Percentiles rank a stretch among this genome's conserved stretches.
These are phyloP conservation scores for Ceraceosorus guamensis DNA, from an alignment of 1,284 basidiomycete species.

Conservation along the genomic window DNA sequence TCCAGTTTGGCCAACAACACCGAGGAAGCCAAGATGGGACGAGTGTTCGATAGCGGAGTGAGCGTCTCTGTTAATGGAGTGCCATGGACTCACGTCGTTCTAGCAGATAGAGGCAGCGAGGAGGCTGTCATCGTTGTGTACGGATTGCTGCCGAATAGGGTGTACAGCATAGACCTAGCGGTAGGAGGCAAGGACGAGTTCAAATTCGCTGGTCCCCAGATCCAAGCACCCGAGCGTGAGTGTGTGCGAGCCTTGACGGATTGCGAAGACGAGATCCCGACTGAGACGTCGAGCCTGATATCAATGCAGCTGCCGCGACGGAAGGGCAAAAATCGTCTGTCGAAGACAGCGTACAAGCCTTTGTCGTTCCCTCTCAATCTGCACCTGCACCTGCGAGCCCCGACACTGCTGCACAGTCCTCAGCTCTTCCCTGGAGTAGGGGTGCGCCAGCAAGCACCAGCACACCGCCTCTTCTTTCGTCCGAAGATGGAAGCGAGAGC, in stretches of 20 bases:
- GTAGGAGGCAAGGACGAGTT: conserved; percentile 13
- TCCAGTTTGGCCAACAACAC: not conserved
- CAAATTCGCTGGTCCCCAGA: no score
- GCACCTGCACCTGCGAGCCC: not conserved
- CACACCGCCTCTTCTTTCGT: not conserved
- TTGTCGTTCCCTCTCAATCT: no score
- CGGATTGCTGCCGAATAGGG: conserved; percentile 27
- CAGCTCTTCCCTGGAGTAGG: not conserved
- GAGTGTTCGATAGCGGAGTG: conserved; percentile 27
- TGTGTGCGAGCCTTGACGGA: no score
- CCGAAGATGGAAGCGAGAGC: not conserved
- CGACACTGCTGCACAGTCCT: not conserved
- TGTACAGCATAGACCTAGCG: conserved; percentile 30
- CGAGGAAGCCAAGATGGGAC: conserved; percentile 13
- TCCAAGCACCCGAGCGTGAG: no score
- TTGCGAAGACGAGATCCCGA: no score
- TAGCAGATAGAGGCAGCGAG: conserved; percentile 29
- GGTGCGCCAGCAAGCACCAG: not conserved
- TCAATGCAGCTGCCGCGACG: no score
- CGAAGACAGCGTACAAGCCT: no score
- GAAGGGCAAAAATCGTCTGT: no score
- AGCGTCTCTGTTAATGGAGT: conserved; percentile 30
- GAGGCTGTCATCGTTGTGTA: conserved; percentile 42
- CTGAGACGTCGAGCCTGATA: no score
- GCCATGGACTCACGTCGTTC: conserved; percentile 34